Conservation (phyloP, 768 basidiomycete species). For the Amanita rubescens region DNA sequence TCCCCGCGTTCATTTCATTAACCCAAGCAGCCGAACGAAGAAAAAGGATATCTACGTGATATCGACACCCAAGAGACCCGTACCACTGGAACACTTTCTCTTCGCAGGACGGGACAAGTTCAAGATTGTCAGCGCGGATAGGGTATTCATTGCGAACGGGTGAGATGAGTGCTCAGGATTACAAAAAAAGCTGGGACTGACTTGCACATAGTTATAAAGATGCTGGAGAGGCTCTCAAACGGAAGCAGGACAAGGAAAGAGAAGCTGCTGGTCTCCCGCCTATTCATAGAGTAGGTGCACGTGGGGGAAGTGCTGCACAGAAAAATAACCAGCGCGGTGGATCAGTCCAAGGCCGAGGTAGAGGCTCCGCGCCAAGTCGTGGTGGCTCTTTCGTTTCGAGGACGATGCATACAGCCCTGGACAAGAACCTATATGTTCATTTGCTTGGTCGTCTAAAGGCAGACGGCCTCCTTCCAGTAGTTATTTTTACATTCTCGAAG, state of each 20-base stretch:
- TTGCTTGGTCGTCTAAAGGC: constrained; percentile 83
- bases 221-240: constrained; percentile 77
- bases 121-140: constrained; percentile 84
- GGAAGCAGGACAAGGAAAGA: constrained; percentile 98
- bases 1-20: not conserved
- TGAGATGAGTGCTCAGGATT: constrained; percentile 25
- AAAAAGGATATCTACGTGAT: constrained; percentile 99
- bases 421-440: constrained; percentile 93
- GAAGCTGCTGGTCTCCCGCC: constrained; percentile 91
- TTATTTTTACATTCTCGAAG: constrained; percentile 96
- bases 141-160: constrained; percentile 71
- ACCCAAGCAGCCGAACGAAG: constrained; percentile 75
- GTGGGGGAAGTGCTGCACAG: constrained; percentile 52
- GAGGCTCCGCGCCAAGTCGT: constrained; percentile 27
- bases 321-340: constrained; percentile 53
- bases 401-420: constrained; percentile 59
- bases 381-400: constrained; percentile 40
- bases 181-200: not conserved
- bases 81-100: constrained; percentile 93
- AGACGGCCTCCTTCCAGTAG: constrained; percentile 81
- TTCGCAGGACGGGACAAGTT: constrained; percentile 91
- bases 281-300: constrained; percentile 76
- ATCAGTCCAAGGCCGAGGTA: constrained; percentile 27
- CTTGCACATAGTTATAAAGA: constrained; percentile 64
- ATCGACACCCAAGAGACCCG: constrained; percentile 91